Evolutionary conservation across 108 stramenopile species (phyloP).

Genomic region (Fragilariopsis cylindrus): DNA sequence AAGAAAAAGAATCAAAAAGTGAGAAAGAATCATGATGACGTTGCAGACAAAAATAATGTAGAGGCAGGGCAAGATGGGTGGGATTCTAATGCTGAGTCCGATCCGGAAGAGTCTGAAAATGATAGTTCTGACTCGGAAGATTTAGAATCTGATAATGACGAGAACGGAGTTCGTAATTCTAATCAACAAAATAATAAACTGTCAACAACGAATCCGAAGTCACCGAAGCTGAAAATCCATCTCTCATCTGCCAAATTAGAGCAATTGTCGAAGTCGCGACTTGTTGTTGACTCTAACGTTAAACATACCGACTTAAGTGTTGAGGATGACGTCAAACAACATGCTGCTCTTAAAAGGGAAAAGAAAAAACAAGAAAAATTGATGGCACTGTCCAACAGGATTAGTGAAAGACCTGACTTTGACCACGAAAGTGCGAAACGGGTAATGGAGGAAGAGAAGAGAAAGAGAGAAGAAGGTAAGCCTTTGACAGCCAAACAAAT

Average conservation of each 20-base stretch:
- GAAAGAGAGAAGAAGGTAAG: conserved; percentile 44
- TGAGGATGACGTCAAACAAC: background rate
- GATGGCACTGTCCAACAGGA: conserved; percentile 1
- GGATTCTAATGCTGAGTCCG: conserved; percentile 16
- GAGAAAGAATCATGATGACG: background rate
- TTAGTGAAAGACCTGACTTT: conserved; percentile 4
- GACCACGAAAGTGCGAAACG: conserved; percentile 25
- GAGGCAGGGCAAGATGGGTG: background rate
- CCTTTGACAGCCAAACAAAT: conserved; percentile 51
- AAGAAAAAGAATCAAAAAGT: background rate
- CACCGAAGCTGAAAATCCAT: conserved; percentile 20
- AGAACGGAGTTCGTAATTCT: conserved; percentile 29
- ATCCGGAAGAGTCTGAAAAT: conserved; percentile 7
- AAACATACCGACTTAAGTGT: background rate
- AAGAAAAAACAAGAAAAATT: conserved; percentile 14
- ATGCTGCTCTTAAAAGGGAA: conserved; percentile 8
- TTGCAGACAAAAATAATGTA: background rate
- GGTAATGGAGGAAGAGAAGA: conserved; percentile 40
- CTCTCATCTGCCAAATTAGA: conserved; percentile 17
- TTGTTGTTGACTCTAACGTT: background rate
- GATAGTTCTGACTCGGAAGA: conserved; percentile 14
- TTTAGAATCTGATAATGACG: conserved; percentile 43
- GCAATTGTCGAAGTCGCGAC: background rate
- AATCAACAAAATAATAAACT: background rate
- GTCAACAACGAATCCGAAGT: conserved; percentile 6